These are phyloP conservation scores for Eimeria zaria DNA, from an alignment of 169 alveolate genomes.

Conservation along the genomic window DNA sequence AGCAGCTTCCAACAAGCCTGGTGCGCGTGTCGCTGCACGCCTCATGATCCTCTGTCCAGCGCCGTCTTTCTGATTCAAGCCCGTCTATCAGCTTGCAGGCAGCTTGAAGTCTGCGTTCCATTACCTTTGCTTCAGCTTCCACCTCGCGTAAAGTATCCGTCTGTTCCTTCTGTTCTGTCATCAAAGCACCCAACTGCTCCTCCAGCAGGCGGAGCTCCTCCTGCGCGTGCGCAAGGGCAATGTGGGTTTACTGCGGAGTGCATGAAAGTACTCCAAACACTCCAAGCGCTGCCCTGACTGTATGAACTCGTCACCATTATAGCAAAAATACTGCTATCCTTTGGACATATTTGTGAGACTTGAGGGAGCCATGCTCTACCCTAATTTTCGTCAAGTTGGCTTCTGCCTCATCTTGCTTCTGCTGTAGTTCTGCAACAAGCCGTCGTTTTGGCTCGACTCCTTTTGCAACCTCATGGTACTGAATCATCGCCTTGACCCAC, in stretches of 20 bases:
- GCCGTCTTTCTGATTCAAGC: conserved; percentile 91
- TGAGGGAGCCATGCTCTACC: conserved; percentile 75
- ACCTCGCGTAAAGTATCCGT: conserved; percentile 93
- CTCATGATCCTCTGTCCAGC: conserved; percentile 95
- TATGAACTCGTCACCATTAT: background rate
- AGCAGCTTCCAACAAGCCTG: conserved; percentile 96
- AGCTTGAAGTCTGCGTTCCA: conserved; percentile 94
- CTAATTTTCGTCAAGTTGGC: conserved; percentile 92
- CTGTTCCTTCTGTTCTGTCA: conserved; percentile 92
- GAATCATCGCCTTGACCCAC: conserved; percentile 95
- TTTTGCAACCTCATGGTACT: conserved; percentile 94
- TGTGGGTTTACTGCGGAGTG: background rate
- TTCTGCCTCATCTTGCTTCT: conserved; percentile 93
- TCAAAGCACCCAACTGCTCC: conserved; percentile 92
- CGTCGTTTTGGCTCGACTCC: conserved; percentile 95
- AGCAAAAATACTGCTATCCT: background rate
- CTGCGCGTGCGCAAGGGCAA: conserved; percentile 73
- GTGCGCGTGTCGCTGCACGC: conserved; percentile 90
- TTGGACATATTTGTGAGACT: background rate
- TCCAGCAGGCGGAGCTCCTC: conserved; percentile 92
- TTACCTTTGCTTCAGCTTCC: conserved; percentile 92
- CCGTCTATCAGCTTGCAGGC: conserved; percentile 96
- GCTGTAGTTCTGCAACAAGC: conserved; percentile 93
- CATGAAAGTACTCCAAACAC: background rate
- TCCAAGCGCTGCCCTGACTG: background rate